These are phyloP conservation scores for Fusarium goolgardi DNA, from an alignment of 2,329 filamentous ascomycete genomes.

Conservation along the genomic window DNA sequence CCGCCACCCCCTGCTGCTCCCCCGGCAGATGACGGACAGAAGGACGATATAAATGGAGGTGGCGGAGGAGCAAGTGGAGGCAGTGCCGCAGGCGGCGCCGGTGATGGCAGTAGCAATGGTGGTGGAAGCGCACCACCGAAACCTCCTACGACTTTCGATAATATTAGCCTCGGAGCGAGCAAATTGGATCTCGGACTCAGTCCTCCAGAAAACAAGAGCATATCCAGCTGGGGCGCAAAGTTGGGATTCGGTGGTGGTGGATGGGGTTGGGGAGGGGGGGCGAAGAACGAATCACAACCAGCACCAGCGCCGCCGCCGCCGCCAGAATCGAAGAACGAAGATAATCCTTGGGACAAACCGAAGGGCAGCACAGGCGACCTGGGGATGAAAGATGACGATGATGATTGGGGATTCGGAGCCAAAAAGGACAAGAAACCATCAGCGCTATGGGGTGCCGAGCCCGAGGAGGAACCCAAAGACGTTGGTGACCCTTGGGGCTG, in stretches of 20 bases:
- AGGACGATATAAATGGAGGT: conserved; percentile 48
- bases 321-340: conserved; percentile 33
- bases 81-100: conserved; percentile 50
- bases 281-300: conserved; percentile 45
- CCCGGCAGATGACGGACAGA: conserved; percentile 42
- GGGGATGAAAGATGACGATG: conserved; percentile 34
- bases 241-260: conserved; percentile 61
- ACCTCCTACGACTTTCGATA: conserved; percentile 54
- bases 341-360: conserved; percentile 66
- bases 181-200: conserved; percentile 68
- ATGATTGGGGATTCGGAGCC: conserved; percentile 48
- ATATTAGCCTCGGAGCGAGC: conserved; percentile 74
- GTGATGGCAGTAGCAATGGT: conserved; percentile 48
- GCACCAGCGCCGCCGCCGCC: conserved; percentile 45
- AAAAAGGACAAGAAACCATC: conserved; percentile 59
- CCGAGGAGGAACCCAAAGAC: conserved; percentile 49
- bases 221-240: conserved; percentile 68
- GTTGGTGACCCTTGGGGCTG: conserved; percentile 53
- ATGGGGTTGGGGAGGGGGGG: conserved; percentile 47
- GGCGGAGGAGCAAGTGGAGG: conserved; percentile 47
- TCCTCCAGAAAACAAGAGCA: conserved; percentile 57
- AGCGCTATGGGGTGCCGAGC: conserved; percentile 52
- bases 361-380: conserved; percentile 48
- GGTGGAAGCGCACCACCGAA: conserved; percentile 57
- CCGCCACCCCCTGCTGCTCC: conserved; percentile 42